These are phyloP conservation scores for Pseudogymnoascus sp. DNA, from an alignment of 2,329 filamentous ascomycete species.

Conservation along the genomic window DNA sequence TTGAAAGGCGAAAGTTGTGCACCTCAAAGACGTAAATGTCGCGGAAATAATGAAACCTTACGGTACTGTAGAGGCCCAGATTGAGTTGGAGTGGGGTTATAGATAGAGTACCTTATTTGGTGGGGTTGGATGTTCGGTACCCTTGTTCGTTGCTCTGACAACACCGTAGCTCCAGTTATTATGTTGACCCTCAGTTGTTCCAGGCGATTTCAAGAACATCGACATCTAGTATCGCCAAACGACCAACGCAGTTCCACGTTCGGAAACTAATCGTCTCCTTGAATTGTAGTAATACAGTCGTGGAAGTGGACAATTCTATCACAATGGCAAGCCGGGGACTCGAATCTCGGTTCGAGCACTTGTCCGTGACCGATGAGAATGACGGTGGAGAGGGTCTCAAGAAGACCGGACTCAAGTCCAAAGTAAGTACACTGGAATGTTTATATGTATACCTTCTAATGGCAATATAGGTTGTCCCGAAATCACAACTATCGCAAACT, in stretches of 20 bases:
- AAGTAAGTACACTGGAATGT: constrained; percentile 50
- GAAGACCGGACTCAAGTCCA: constrained; percentile 60
- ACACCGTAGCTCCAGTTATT: constrained; percentile 8
- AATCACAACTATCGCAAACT: constrained; percentile 42
- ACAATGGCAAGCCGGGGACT: constrained; percentile 69
- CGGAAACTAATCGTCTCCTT: not conserved
- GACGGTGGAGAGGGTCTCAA: constrained; percentile 51
- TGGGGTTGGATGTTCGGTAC: constrained; percentile 1
- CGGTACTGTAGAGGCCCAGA: not conserved
- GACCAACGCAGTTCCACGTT: not conserved
- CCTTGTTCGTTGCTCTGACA: constrained; percentile 12
- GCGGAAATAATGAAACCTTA: not conserved
- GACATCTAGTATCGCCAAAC: constrained; percentile 9
- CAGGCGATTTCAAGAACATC: not conserved
- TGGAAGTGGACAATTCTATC: not conserved
- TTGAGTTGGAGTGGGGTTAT: constrained; percentile 12
- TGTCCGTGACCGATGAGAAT: constrained; percentile 87
- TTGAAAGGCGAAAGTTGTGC: not conserved
- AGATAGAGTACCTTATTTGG: not conserved
- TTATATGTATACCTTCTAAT: constrained; percentile 17
- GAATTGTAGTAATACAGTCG: not conserved
- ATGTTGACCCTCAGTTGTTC: constrained; percentile 6
- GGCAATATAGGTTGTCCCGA: constrained; percentile 41
- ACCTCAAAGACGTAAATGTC: not conserved
- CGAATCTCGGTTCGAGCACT: constrained; percentile 82